Conservation (phyloP, 1,284 basidiomycete genomes). For the Heimioporus punctisporus region DNA sequence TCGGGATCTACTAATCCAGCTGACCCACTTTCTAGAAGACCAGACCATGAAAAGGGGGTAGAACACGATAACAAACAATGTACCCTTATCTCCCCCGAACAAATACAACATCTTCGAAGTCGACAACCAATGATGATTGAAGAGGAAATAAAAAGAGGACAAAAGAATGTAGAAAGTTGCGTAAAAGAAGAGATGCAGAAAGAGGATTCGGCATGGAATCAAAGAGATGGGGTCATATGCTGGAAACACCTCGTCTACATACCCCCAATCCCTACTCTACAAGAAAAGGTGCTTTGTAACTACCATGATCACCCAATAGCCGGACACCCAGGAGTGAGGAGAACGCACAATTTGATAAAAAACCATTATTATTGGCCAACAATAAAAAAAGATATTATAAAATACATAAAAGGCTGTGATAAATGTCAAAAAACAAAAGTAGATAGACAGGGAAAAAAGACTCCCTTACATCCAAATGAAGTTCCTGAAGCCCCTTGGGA, state of each 20-base stretch:
- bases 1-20: neutral
- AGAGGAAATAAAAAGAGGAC: too few relatives aligned
- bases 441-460: neutral
- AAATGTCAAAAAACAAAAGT: neutral
- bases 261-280: neutral
- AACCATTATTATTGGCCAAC: neutral
- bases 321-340: neutral
- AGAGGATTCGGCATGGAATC: neutral
- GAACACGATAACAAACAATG: neutral
- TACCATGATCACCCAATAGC: neutral
- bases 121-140: too few relatives aligned
- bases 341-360: neutral
- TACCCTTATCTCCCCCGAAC: neutral
- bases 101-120: too few relatives aligned
- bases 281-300: neutral
- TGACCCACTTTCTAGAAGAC: neutral
- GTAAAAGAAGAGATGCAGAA: neutral
- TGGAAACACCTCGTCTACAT: neutral
- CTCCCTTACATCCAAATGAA: neutral
- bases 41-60: neutral
- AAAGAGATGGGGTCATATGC: neutral
- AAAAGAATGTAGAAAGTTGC: neutral
- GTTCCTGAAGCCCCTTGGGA: neutral
- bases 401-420: neutral
- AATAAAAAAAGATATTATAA: neutral